A percentile compares a stretch with the other conserved stretches of the same genome.
phyloP scores from a whole-genome alignment of 805 yeast genomes.

The Wickerhamomyces sydowiorum region DNA sequence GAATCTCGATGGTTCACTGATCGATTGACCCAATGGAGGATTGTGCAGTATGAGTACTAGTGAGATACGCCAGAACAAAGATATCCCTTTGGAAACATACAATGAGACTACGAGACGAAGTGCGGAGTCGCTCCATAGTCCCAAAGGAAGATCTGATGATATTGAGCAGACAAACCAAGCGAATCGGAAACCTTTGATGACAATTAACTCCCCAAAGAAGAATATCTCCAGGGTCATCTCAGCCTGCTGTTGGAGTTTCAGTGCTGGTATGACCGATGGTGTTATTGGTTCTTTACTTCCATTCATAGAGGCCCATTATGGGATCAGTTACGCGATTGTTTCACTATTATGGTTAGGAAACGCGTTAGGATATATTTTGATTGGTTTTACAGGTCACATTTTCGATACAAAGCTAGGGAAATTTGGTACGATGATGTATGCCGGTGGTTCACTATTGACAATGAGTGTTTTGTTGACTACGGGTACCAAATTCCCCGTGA shows the following conservation, averaged over 20 bases:
- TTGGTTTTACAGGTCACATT: conserved; percentile 44
- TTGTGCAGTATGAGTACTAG: too few species aligned
- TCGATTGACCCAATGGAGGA: too few species aligned
- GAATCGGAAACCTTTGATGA: conserved; percentile 25
- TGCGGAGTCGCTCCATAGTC: too few species aligned
- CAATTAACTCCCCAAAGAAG: conserved; percentile 35
- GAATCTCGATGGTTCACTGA: too few species aligned
- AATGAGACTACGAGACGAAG: neutral
- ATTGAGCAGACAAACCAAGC: neutral
- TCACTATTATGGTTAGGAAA: conserved; percentile 54
- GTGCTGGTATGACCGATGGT: conserved; percentile 46
- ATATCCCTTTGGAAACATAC: neutral
- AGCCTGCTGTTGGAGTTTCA: conserved; percentile 33
- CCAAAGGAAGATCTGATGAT: too few species aligned
- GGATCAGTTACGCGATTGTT: conserved; percentile 44
- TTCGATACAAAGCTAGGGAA: conserved; percentile 37
- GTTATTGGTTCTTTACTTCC: conserved; percentile 60
- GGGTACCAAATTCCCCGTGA: conserved; percentile 43
- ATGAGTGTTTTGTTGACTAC: conserved; percentile 42
- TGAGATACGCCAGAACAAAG: neutral
- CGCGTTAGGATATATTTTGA: conserved; percentile 47
- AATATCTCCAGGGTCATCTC: conserved; percentile 38
- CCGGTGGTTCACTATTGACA: conserved; percentile 26
- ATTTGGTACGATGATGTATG: conserved; percentile 26
- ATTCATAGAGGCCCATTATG: conserved; percentile 42